phyloP scores from a whole-genome alignment of 2,329 filamentous ascomycete species.

The Fusarium marasasianum region DNA sequence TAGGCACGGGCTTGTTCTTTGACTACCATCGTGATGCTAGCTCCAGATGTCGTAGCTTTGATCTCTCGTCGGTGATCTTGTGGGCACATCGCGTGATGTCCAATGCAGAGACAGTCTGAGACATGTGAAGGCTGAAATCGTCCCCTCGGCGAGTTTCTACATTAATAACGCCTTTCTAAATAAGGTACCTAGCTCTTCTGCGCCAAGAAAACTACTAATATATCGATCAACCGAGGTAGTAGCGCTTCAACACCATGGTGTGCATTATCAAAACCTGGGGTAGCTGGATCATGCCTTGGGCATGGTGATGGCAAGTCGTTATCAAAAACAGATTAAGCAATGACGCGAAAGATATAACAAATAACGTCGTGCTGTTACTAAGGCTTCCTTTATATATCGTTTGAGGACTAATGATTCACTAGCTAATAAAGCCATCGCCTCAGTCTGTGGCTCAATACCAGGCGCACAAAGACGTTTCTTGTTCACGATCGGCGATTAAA shows the following conservation, averaged over 20 bases:
- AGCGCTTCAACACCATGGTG: background rate
- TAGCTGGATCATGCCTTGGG: background rate
- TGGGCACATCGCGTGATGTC: constrained; percentile 28
- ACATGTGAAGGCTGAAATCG: constrained; percentile 22
- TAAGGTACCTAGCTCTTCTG: background rate
- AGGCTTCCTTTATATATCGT: background rate
- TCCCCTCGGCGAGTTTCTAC: background rate
- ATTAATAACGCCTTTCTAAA: constrained; percentile 16
- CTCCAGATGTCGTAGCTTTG: constrained; percentile 9
- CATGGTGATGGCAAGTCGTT: background rate
- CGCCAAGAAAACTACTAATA: background rate
- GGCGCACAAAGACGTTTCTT: background rate
- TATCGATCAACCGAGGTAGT: background rate
- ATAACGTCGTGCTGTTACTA: background rate
- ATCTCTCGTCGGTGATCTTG: constrained; percentile 18
- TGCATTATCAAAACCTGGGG: background rate
- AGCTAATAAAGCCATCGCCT: background rate
- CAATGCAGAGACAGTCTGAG: background rate
- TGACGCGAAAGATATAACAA: background rate
- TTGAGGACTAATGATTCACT: background rate
- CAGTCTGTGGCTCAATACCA: background rate
- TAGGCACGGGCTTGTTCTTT: constrained; percentile 8
- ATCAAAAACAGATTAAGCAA: background rate
- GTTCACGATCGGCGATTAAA: too few species aligned
- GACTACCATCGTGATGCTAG: constrained; percentile 10